Evolutionary conservation across 495 filamentous ascomycete species (phyloP), one percentile per base, ranked within the genome.

Genomic region (Massariosphaeria phaeospora): DNA sequence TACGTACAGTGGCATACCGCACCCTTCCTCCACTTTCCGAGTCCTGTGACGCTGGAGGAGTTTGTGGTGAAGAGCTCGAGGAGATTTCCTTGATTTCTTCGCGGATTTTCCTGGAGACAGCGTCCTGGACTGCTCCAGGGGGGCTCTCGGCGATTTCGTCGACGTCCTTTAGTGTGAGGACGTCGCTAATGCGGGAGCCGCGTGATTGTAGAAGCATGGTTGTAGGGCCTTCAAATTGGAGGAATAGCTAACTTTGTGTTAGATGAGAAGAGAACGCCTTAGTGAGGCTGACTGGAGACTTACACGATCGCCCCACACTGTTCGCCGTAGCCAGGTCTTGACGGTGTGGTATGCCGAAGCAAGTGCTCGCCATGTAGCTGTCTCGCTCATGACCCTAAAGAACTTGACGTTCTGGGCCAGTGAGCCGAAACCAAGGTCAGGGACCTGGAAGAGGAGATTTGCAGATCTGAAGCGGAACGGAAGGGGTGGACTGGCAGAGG

Each of bases 241-340:
- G 72, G 65, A 97, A 97, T 12, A 96, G 74, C 82, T 86, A 52
- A 9, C 20, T 17, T n/a, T 34, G 7, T 8, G 23, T 64, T 42
- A 60, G 52, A 45, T 30, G 39, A 35, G 13, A 11, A 35, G 23
- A 20, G 10, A 43, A 18, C 33, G 17, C 12, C 29, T 12, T 5
- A 34, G 2, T 39, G 12, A n/a, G 21, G 3, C 21, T 29, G 27
- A 9, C 20, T 17, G n/a, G 12, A 21, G 40, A 57, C 73, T 54
- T 73, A 86, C 83, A 58, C 91, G 73, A 68, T 98, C 93, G 25
- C 93, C 93, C 88, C 88, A 95, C n/a, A 98, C 85, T 2, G 84
- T 84, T 63, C 84, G 75, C 48, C 91, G 77, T 26, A 80, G 75
- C 69, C 86, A 85, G 1, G 88, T 91, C 29, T 88, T 77, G 15